Evolutionary conservation across 208 protist genomes (phyloP).

Genomic region (Phytomonas sp.): DNA sequence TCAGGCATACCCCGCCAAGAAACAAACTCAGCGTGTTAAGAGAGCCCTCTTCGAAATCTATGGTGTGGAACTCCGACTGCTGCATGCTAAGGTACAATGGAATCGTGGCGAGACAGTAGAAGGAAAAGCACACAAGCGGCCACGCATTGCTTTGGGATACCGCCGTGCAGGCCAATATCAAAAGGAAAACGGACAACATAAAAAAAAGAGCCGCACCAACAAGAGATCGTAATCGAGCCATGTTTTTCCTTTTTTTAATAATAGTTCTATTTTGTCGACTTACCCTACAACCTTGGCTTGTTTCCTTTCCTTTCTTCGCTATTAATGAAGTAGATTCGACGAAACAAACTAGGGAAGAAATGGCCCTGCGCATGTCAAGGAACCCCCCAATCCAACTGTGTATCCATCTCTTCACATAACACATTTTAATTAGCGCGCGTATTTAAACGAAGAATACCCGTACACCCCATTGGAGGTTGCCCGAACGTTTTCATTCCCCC

Average conservation of each 20-base stretch:
- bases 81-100: conserved; percentile 53
- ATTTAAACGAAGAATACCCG: background rate
- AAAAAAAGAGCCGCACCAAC: conserved; percentile 43
- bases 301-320: conserved; percentile 1
- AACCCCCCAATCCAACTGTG: background rate
- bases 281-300: conserved; percentile 12
- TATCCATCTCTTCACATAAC: background rate
- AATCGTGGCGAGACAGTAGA: conserved; percentile 43
- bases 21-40: conserved; percentile 51
- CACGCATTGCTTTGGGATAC: conserved; percentile 32
- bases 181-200: conserved; percentile 43
- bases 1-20: conserved; percentile 40
- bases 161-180: conserved; percentile 50
- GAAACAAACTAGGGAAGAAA: background rate
- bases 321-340: background rate
- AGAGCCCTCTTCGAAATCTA: conserved; percentile 18
- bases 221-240: conserved; percentile 38
- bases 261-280: conserved; percentile 12
- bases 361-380: background rate
- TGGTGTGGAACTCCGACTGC: conserved; percentile 12
- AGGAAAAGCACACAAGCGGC: conserved; percentile 41
- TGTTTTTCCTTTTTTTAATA: conserved; percentile 7
- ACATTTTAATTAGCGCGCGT: background rate
- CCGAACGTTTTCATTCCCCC: background rate
- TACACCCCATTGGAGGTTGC: background rate